Percentiles rank a stretch among this genome's conserved stretches.
phyloP scores from a whole-genome alignment of 306 rosid species.

The Fragaria nilgerrensis region DNA sequence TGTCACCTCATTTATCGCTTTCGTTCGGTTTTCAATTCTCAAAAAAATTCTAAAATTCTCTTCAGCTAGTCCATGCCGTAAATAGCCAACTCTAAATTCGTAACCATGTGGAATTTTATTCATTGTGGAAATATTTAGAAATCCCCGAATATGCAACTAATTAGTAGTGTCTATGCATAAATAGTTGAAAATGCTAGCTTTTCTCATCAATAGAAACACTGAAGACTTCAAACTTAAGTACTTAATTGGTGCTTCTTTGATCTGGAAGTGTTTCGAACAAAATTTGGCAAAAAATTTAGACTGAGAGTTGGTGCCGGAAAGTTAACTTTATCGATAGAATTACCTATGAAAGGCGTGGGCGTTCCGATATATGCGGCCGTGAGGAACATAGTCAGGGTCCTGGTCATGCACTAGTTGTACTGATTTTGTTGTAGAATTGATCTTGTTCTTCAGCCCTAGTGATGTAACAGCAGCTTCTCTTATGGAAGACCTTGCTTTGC shows the following conservation, averaged over 20 bases:
- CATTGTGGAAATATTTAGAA: too few relatives aligned
- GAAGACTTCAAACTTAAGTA: not conserved
- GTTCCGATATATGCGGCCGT: constrained; percentile 47
- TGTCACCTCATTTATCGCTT: too few relatives aligned
- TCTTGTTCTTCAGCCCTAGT: not conserved
- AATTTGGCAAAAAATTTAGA: not conserved
- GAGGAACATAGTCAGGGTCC: constrained; percentile 54
- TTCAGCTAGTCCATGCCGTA: too few relatives aligned
- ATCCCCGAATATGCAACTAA: not conserved
- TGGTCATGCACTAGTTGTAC: not conserved
- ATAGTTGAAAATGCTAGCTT: not conserved
- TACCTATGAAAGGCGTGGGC: constrained; percentile 52
- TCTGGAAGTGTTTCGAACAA: too few relatives aligned
- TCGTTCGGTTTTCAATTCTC: too few relatives aligned
- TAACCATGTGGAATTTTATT: too few relatives aligned
- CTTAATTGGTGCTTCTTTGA: not conserved
- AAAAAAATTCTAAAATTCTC: too few relatives aligned
- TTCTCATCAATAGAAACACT: not conserved
- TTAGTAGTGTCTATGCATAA: not conserved
- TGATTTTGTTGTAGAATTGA: not conserved
- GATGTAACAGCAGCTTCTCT: constrained; percentile 39
- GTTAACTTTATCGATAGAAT: not conserved
- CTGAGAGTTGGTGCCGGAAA: not conserved
- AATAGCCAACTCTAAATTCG: too few relatives aligned
- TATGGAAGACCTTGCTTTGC: constrained; percentile 40